Conservation (phyloP, 2,329 filamentous ascomycete genomes). For the Magnaporthiopsis incrustans region DNA sequence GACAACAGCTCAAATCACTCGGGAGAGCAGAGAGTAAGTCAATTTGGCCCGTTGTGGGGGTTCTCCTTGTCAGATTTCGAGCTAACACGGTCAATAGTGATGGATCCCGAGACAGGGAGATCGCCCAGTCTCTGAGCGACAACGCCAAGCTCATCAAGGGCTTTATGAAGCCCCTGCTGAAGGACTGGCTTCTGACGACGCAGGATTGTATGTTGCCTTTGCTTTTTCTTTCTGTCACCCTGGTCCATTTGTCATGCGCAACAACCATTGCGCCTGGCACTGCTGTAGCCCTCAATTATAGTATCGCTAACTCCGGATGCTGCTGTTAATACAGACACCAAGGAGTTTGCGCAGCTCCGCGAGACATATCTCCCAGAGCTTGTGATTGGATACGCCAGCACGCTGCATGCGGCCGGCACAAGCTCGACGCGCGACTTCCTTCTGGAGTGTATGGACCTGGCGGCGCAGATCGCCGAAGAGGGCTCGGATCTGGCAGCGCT, state of each 20-base stretch:
- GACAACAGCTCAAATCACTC: conserved; percentile 50
- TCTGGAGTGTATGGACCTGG: conserved; percentile 80
- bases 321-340: conserved; percentile 22
- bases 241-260: too few species aligned
- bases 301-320: conserved; percentile 7
- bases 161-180: conserved; percentile 53
- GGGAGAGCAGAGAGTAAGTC: conserved; percentile 44
- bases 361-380: conserved; percentile 78
- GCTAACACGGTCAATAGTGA: conserved; percentile 1
- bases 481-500: conserved; percentile 57
- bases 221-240: neutral
- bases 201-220: conserved; percentile 42
- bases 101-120: conserved; percentile 30
- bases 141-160: conserved; percentile 47
- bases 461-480: conserved; percentile 64
- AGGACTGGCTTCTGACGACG: conserved; percentile 52
- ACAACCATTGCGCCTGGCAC: too few species aligned
- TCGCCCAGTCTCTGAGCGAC: conserved; percentile 45
- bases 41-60: neutral
- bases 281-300: neutral
- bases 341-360: conserved; percentile 58
- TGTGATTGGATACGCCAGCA: conserved; percentile 73
- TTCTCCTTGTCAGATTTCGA: neutral
- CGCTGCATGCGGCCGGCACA: conserved; percentile 71
- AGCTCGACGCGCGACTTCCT: conserved; percentile 68